Conservation (phyloP, 768 basidiomycete genomes). For the Agaricus subrufescens region DNA sequence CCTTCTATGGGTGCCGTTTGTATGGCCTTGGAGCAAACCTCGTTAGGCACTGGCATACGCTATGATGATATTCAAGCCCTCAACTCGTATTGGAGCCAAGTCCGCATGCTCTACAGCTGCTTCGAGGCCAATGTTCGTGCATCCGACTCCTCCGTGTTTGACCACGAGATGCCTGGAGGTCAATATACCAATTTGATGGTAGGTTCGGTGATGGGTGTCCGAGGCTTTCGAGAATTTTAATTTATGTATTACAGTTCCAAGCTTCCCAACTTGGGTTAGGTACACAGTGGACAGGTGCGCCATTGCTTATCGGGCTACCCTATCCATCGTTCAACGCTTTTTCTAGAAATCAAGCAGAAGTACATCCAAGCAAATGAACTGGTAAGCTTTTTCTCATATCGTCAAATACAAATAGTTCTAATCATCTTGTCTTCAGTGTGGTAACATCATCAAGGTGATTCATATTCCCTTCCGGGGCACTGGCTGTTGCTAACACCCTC, state of each 20-base stretch:
- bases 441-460: constrained; percentile 87
- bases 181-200: constrained; percentile 95
- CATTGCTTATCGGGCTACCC: constrained; percentile 1
- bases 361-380: constrained; percentile 98
- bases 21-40: constrained; percentile 91
- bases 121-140: constrained; percentile 98
- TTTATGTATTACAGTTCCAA: constrained; percentile 73
- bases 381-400: constrained; percentile 38
- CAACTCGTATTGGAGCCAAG: constrained; percentile 97
- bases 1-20: constrained; percentile 98
- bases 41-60: constrained; percentile 91
- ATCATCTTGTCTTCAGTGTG: constrained; percentile 54
- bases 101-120: constrained; percentile 90
- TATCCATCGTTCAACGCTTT: constrained; percentile 10
- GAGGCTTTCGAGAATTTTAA: constrained; percentile 13
- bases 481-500: constrained; percentile 1
- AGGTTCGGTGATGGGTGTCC: constrained; percentile 19
- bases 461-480: neutral
- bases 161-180: constrained; percentile 99
- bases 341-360: constrained; percentile 90
- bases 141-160: constrained; percentile 96
- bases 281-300: constrained; percentile 86
- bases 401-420: constrained; percentile 7
- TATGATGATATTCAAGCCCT: constrained; percentile 96
- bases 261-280: constrained; percentile 95